Evolutionary conservation across 371 early-diverging fungal genomes (phyloP), one percentile per base, ranked within the genome.

Genomic region (Rhizopus sp.): DNA sequence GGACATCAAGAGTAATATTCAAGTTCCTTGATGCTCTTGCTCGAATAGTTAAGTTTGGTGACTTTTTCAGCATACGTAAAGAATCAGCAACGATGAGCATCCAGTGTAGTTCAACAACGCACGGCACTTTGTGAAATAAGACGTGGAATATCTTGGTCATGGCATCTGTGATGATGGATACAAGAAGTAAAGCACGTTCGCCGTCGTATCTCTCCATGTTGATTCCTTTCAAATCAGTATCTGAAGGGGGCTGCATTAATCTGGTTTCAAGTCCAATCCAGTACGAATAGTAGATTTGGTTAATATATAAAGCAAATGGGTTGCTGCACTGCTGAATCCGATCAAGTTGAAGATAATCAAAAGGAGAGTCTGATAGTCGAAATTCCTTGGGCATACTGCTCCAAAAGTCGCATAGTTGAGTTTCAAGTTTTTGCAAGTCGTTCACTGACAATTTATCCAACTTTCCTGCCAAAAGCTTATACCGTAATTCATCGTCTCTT

Each of bases 101-200:
- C 73, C 73, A 75, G 42, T 78, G 75, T 31, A 69, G 17, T 30
- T 78, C 78, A 0, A 78, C 40, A 2, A 57, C 48, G 37, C 78
- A 78, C 1, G 78, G 73, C 2, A 64, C 30, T 3, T 66, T 62
- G 33, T 50, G 50, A 31, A 55, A 61, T 2, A 78, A 45, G 0
- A 61, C 65, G 35, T 69, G 59, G 29, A 64, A 69, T 3, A 75
- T 64, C 31, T 70, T 70, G 5, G 75, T 55, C 15, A 75, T 50
- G 13, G 78, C 73, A 37, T 78, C 78, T 10, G 67, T 64, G 30
- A 66, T 64, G 16, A 78, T 67, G 4, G 78, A 75, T 0, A 78
- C 75, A 40, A 73, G 69, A 38, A 73, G 33, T 3, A 75, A 32
- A 2, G 78, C 73, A 12, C 75, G 69, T 12, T 75, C 71, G 2